phyloP scores from a whole-genome alignment of 129 eudicot species.

The Ambrosia artemisiifolia region DNA sequence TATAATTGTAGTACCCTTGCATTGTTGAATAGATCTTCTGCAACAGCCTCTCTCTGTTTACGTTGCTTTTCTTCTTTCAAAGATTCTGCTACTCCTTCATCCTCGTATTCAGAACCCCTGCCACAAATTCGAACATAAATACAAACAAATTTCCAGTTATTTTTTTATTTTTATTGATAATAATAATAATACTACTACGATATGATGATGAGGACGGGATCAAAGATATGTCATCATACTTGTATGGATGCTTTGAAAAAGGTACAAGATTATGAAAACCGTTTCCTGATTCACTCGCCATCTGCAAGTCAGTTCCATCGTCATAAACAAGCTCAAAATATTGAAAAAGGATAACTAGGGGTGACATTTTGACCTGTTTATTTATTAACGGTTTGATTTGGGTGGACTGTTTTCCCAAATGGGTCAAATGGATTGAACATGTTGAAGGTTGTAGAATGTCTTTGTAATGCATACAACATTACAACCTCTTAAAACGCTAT shows the following conservation, averaged over 20 bases:
- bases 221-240: slow-evolving; percentile 38
- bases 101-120: slow-evolving; percentile 77
- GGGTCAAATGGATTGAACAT: not conserved
- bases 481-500: not conserved
- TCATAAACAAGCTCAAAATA: slow-evolving; percentile 3
- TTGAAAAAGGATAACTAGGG: not conserved
- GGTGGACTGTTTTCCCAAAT: not conserved
- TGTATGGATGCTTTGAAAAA: slow-evolving; percentile 76
- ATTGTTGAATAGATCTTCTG: slow-evolving; percentile 78
- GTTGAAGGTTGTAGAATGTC: not conserved
- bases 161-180: not conserved
- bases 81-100: slow-evolving; percentile 52
- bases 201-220: not conserved
- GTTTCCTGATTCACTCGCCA: slow-evolving; percentile 62
- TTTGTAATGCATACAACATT: not conserved
- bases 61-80: slow-evolving; percentile 79
- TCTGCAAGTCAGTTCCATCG: slow-evolving; percentile 34
- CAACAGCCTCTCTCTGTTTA: slow-evolving; percentile 77
- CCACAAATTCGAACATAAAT: slow-evolving; percentile 18
- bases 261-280: slow-evolving; percentile 65
- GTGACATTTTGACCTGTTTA: not conserved
- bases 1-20: slow-evolving; percentile 47
- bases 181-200: not conserved
- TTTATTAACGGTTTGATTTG: not conserved
- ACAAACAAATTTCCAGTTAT: not conserved